These are phyloP conservation scores for Pseudogymnoascus sp. DNA, from an alignment of 2,329 filamentous ascomycete species.

Conservation along the genomic window DNA sequence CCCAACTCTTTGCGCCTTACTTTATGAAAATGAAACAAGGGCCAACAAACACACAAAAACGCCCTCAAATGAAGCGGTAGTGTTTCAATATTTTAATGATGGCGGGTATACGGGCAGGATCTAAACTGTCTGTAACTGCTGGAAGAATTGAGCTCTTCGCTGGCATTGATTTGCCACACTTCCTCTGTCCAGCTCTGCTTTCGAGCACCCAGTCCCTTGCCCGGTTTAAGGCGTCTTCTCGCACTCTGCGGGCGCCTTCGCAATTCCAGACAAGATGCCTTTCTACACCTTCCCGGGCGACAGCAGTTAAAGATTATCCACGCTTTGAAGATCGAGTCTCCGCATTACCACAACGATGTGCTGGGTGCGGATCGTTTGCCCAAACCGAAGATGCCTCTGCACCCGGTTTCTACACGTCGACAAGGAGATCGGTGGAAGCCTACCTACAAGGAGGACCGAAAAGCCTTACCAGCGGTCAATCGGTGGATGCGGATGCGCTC, in stretches of 20 bases:
- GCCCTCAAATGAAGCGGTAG: slow-evolving; percentile 3
- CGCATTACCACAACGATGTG: slow-evolving; percentile 49
- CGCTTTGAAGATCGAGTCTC: not conserved
- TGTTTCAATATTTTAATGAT: not conserved
- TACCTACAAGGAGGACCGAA: slow-evolving; percentile 34
- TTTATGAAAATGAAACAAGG: not conserved
- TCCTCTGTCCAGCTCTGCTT: slow-evolving; percentile 39
- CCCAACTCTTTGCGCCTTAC: not conserved
- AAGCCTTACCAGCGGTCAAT: not conserved
- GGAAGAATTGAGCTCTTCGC: not conserved
- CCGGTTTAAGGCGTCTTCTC: not conserved
- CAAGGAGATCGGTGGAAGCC: slow-evolving; percentile 42
- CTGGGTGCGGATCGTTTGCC: slow-evolving; percentile 57
- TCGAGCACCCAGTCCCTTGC: not conserved
- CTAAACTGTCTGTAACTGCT: slow-evolving; percentile 1
- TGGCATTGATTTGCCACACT: slow-evolving; percentile 37
- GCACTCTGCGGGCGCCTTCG: not conserved
- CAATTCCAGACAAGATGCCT: not conserved
- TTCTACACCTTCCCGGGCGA: not conserved
- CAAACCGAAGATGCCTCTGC: slow-evolving; percentile 45
- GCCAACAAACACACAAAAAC: not conserved
- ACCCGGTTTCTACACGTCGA: slow-evolving; percentile 49
- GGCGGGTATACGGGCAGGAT: slow-evolving; percentile 5
- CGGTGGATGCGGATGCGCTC: not conserved
- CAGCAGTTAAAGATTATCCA: not conserved